A percentile compares a stretch with the other conserved stretches of the same genome.
Evolutionary conservation across 257 asterid genomes (phyloP).

Genomic region (Nicotiana knightiana): DNA sequence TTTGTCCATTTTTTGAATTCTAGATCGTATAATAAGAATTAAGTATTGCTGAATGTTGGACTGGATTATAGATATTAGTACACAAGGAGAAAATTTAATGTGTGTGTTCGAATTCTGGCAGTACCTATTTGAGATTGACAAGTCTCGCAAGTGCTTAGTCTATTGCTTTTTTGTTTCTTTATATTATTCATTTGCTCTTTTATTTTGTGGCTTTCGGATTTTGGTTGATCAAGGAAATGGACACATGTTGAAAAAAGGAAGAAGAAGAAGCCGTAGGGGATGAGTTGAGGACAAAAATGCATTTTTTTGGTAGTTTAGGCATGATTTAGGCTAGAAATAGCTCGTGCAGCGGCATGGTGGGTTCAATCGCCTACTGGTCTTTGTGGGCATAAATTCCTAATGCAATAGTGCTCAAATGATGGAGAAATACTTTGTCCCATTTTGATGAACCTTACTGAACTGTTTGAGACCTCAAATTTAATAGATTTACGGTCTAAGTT

Average conservation of each 20-base stretch:
- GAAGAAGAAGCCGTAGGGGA: too few relatives aligned
- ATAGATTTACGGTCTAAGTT: background rate
- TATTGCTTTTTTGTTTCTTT: too few relatives aligned
- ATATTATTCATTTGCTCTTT: too few relatives aligned
- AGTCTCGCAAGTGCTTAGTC: too few relatives aligned
- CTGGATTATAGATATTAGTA: background rate
- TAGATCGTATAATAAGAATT: background rate
- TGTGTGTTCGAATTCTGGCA: background rate
- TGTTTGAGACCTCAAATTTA: background rate
- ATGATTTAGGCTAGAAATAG: background rate
- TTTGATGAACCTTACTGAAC: background rate
- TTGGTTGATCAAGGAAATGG: too few relatives aligned
- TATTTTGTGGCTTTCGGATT: too few relatives aligned
- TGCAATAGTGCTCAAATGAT: background rate
- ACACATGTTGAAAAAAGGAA: too few relatives aligned
- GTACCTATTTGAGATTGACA: background rate
- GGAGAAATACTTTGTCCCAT: background rate
- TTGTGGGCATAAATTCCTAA: background rate
- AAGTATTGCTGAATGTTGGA: background rate
- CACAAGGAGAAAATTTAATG: background rate
- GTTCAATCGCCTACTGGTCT: background rate
- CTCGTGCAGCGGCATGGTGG: background rate
- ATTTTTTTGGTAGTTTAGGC: background rate
- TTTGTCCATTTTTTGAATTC: background rate
- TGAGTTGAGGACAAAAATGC: background rate